These are phyloP conservation scores for Eleusine coracana DNA, from an alignment of 176 grass and related monocot genomes.

Conservation along the genomic window DNA sequence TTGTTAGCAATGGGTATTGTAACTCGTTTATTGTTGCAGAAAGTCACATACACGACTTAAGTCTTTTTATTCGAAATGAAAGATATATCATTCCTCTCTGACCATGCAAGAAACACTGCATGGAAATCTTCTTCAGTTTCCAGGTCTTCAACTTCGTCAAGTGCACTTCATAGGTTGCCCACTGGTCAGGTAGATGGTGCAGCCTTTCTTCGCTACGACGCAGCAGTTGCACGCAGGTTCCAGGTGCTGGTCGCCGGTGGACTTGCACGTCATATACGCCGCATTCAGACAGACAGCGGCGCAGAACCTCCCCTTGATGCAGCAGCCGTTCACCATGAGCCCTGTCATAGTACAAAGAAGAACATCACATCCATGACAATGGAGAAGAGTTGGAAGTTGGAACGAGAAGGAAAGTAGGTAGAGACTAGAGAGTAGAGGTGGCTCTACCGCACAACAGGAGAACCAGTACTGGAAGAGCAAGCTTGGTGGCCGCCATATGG, in stretches of 20 bases:
- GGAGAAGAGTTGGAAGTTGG: not conserved
- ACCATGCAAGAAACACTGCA: not conserved
- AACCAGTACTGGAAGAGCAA: constrained; percentile 15
- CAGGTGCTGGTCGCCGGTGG: not conserved
- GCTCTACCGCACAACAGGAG: not conserved
- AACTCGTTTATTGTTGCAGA: not conserved
- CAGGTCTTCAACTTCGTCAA: not conserved
- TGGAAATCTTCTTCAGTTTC: not conserved
- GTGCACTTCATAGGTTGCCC: not conserved
- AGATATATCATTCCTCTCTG: not conserved
- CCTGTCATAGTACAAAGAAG: not conserved
- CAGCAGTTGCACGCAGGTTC: constrained; percentile 4
- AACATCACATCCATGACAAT: not conserved
- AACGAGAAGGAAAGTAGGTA: not conserved
- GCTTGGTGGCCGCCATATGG: constrained; percentile 28
- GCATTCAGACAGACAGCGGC: not conserved
- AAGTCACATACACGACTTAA: not conserved
- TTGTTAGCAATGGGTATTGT: not conserved
- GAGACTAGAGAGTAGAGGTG: not conserved
- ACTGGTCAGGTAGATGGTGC: not conserved
- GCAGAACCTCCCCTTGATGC: constrained; percentile 9
- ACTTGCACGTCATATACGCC: not conserved
- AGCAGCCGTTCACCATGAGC: not conserved
- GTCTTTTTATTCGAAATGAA: not conserved
- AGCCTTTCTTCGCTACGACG: not conserved